Evolutionary conservation across 306 rosid genomes (phyloP), one percentile per base, ranked within the genome.

Genomic region (Ormosia emarginata): DNA sequence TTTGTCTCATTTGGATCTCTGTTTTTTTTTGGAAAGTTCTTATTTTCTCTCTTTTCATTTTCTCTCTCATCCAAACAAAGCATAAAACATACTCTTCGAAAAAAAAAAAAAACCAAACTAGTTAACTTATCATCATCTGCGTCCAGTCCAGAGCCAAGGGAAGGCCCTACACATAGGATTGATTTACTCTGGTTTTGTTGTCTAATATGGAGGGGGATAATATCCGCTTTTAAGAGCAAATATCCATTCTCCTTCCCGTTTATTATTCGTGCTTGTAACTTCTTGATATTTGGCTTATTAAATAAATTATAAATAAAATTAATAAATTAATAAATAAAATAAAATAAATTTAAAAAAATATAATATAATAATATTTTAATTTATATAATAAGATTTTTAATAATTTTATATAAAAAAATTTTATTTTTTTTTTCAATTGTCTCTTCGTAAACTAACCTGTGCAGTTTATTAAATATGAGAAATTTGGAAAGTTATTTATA

Each of bases 51-150:
- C n/a, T n/a, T n/a, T n/a, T n/a, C n/a, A n/a, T n/a, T n/a, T n/a
- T n/a, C n/a, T n/a, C n/a, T n/a, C n/a, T n/a, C n/a, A n/a, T n/a
- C n/a, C n/a, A n/a, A n/a, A n/a, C n/a, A n/a, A n/a, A n/a, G n/a
- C n/a, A n/a, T n/a, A n/a, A n/a, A n/a, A n/a, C n/a, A n/a, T n/a
- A n/a, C n/a, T n/a, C n/a, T n/a, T n/a, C n/a, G n/a, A 24, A 24
- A 24, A 24, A 0, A 24, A 24, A 24, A 0, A 24, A 24, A 0
- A 24, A 24, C 24, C 24, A 24, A 24, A 24, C 24, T 24, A 24
- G 24, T 24, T 83, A 83, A 61, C 81, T 39, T 77, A 88, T 71
- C 57, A 63, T 34, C 50, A 34, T 24, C 24, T 24, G 24, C 24
- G 24, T 24, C 24, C 24, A 24, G 24, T 24, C 24, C 24, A 24